Evolutionary conservation across 148 eudicot genomes (phyloP).

Genomic region (Agrostemma githago): DNA sequence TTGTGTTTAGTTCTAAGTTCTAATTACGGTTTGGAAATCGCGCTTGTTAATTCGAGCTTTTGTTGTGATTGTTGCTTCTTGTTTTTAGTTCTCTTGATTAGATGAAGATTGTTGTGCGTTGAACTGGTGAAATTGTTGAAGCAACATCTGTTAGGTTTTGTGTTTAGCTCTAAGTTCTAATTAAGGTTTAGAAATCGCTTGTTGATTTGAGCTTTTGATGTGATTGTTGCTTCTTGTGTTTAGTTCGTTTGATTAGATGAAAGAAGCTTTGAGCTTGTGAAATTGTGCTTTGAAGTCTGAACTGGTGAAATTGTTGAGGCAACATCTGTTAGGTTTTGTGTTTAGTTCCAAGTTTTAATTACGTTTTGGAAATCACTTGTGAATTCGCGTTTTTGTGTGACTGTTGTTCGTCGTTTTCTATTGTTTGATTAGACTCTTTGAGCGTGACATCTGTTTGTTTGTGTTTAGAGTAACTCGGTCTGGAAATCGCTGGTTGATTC

Average conservation of each 20-base stretch:
- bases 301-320: background rate
- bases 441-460: background rate
- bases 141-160: background rate
- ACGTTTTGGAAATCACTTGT: background rate
- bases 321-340: background rate
- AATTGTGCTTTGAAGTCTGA: background rate
- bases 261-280: background rate
- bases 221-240: background rate
- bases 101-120: background rate
- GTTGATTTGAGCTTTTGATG: background rate
- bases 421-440: background rate
- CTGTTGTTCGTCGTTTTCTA: background rate
- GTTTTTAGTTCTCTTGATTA: background rate
- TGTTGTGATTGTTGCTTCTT: background rate
- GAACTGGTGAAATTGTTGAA: background rate
- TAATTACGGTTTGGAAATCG: background rate
- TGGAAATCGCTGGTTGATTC: no score
- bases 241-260: background rate
- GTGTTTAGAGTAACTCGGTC: background rate
- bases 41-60: background rate
- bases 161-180: background rate
- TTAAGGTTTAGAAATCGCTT: conserved; percentile 17
- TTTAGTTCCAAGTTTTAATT: conserved; percentile 16
- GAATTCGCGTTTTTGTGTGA: background rate
- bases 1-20: background rate